These are phyloP conservation scores for Candida labiduridarum DNA, from an alignment of 1,139 yeast species.

Conservation along the genomic window DNA sequence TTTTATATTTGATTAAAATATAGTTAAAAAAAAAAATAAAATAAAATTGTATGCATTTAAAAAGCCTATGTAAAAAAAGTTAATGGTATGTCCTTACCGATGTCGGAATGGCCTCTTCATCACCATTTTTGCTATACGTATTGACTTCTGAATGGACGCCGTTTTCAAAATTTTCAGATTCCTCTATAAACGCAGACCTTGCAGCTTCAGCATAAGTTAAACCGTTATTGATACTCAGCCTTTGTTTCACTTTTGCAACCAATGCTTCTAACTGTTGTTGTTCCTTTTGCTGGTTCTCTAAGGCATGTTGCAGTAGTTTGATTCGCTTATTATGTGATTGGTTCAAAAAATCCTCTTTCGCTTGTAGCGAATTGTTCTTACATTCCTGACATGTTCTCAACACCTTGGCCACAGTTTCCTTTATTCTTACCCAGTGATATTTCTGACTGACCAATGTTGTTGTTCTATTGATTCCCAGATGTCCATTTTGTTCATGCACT, in stretches of 20 bases:
- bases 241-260: constrained; percentile 10
- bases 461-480: constrained; percentile 90
- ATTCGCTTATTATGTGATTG: constrained; percentile 2
- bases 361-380: constrained; percentile 33
- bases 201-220: constrained; percentile 43
- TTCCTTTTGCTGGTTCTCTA: not conserved
- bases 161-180: constrained; percentile 16
- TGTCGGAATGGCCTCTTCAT: not conserved
- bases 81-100: constrained; percentile 1
- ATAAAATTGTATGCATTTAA: too few relatives aligned
- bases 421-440: constrained; percentile 90
- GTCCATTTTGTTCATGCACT: constrained; percentile 60
- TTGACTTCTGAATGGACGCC: constrained; percentile 8
- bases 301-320: not conserved
- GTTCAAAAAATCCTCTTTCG: constrained; percentile 6
- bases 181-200: constrained; percentile 33
- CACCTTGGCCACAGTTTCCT: constrained; percentile 82
- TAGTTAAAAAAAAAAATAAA: too few relatives aligned
- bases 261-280: constrained; percentile 11
- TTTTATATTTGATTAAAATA: not conserved
- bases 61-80: not conserved
- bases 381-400: constrained; percentile 79
- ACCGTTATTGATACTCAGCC: constrained; percentile 1
- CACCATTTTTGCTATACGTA: constrained; percentile 5
- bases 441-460: constrained; percentile 76